Percentiles rank a stretch among this genome's conserved stretches.
These are phyloP conservation scores for Ogataea ramenticola DNA, from an alignment of 805 yeast genomes.

Conservation along the genomic window DNA sequence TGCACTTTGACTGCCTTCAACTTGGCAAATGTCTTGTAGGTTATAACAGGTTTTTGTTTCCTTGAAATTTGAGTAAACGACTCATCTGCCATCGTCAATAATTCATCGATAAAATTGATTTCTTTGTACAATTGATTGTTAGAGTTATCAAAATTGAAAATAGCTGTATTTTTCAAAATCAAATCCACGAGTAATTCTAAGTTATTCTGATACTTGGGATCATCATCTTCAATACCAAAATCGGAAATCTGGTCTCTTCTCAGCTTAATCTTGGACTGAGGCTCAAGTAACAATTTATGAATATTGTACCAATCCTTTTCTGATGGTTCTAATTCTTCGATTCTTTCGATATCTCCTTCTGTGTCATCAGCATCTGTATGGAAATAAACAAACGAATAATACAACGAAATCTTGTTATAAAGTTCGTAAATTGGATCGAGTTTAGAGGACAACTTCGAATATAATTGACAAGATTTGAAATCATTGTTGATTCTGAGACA, in stretches of 20 bases:
- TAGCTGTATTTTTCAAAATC: conserved; percentile 6
- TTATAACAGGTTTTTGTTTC: conserved; percentile 1
- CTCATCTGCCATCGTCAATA: conserved; percentile 17
- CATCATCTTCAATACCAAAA: conserved; percentile 9
- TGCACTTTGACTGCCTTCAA: not conserved
- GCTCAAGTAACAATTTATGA: conserved; percentile 25
- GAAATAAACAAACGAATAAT: conserved; percentile 29
- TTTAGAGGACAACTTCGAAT: conserved; percentile 47
- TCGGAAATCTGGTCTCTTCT: conserved; percentile 8
- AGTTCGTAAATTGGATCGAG: conserved; percentile 32
- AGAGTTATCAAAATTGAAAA: conserved; percentile 13
- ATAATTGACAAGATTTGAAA: conserved; percentile 45
- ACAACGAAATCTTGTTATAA: conserved; percentile 37
- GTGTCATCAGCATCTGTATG: conserved; percentile 24
- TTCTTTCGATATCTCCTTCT: conserved; percentile 15
- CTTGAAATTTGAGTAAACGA: conserved; percentile 9
- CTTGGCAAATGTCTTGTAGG: conserved; percentile 7
- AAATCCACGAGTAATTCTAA: conserved; percentile 19
- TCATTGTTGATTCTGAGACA: conserved; percentile 81
- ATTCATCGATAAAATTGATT: conserved; percentile 14
- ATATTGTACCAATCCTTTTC: conserved; percentile 35
- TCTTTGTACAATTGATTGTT: conserved; percentile 14
- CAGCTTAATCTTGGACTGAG: conserved; percentile 12
- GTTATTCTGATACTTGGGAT: conserved; percentile 11
- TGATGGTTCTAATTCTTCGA: conserved; percentile 31